Evolutionary conservation across 2,329 filamentous ascomycete species (phyloP).

Genomic region (Nothomitra cinnamomea): DNA sequence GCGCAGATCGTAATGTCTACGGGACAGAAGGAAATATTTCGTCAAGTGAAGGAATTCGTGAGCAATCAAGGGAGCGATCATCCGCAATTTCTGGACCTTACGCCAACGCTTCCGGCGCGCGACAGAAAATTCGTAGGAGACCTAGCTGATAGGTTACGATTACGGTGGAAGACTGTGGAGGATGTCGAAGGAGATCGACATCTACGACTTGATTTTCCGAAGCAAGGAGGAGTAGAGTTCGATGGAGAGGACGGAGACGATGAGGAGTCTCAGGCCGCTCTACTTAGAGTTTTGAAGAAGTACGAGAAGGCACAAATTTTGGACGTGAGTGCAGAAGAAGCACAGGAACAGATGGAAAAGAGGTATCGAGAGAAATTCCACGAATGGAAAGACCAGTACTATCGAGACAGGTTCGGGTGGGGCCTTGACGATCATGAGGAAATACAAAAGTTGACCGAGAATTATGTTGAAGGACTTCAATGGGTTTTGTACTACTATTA

Average conservation of each 20-base stretch:
- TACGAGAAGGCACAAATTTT: constrained; percentile 83
- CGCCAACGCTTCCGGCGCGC: constrained; percentile 53
- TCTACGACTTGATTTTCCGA: constrained; percentile 44
- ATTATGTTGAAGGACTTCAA: constrained; percentile 92
- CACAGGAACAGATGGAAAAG: constrained; percentile 59
- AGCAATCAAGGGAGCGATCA: constrained; percentile 32
- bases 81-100: constrained; percentile 49
- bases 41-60: constrained; percentile 67
- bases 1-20: constrained; percentile 60
- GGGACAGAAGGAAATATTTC: constrained; percentile 66
- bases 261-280: constrained; percentile 67
- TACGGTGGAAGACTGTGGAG: constrained; percentile 47
- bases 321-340: constrained; percentile 63
- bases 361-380: constrained; percentile 84
- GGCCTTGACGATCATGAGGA: constrained; percentile 63
- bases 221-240: constrained; percentile 26
- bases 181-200: constrained; percentile 50
- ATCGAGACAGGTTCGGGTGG: constrained; percentile 83
- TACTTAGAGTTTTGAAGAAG: constrained; percentile 69
- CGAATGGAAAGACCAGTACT: constrained; percentile 91
- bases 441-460: constrained; percentile 69
- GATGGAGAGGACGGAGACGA: constrained; percentile 52
- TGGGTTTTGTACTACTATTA: constrained; percentile 99
- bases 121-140: constrained; percentile 91
- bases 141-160: constrained; percentile 50